Base-by-base conservation (phyloP, 2,329 filamentous ascomycete species). In the Coleophoma crateriformis region DNA sequence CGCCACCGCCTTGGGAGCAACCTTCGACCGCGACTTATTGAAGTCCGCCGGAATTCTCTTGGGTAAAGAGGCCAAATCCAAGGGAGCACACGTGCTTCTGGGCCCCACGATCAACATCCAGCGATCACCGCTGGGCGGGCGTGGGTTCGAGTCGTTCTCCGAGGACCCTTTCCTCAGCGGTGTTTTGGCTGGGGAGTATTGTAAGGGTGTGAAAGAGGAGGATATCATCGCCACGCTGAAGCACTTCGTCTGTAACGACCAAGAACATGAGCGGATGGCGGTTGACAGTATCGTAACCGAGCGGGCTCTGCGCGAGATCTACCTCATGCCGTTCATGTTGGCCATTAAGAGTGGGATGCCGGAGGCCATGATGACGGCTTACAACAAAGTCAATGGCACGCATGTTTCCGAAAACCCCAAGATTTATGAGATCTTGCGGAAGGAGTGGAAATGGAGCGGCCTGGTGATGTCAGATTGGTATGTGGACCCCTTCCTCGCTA, bases 51-150 rank as follows among this genome's bases (percentile, higher is more conserved):
- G 78, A 33, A 67, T 63, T 54, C 70, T 71, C 47, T 77, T 82
- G 69, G 77, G 72, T 4, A 68, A 73, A 42, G 78, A 81, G 56
- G 72, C 76, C 37, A 72, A 76, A 45, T 71, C 73, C 1, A 82
- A 82, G 63, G 77, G 77, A 35, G 79, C 77, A 3, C 78, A 82
- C 60, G 72, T 71, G 19, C 77, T 81, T 50, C 70, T 84, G 0
- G 81, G 81, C 0, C 81, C 81, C 4, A 84, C 81, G 19, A 80
- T 84, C 60, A 82, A 82, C 61, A 82, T 82, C 71, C 77, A 81
- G 58, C 72, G 79, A 44, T 76, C 74, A 5, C 80, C 78, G n/a
- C 70, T 82, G 2, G 79, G 79, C 20, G 79, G 79, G 10, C 73
- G 79, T 46, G 79, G 78, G 35, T 82, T 82, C 54, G 79, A 82